Base-by-base conservation (phyloP, 345 rosid genomes). In the Clausena lansium region DNA sequence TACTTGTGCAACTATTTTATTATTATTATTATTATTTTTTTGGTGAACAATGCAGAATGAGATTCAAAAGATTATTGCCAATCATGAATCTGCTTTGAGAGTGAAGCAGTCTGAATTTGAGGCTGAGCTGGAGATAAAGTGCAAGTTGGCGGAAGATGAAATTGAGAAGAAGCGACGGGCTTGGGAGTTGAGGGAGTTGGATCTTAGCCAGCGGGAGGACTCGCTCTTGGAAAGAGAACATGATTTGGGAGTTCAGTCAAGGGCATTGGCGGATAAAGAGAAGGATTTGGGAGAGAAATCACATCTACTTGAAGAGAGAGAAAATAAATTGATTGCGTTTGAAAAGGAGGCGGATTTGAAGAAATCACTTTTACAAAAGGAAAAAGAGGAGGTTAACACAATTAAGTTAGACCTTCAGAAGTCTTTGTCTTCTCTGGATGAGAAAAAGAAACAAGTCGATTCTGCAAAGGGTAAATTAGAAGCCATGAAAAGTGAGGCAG, bases 111-210 rank as follows among this genome's bases (percentile, higher is more conserved):
- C 90, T 7, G 95, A 90, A 79, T 83, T 92, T 80, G 98, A 94
- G 76, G 90, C 93, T 77, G 95, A 91, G 86, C 68, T 96, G 80
- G 94, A 90, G 85, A 64, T 68, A 67, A 91, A 85, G 80, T 84
- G 79, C 22, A 92, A 91, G 83, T 36, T 81, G 81, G 92, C 85
- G 81, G 99, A 94, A 76, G 93, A 90, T 83, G 99, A 94, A 81
- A 83, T 94, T 61, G 99, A 92, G 82, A 83, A 83, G 38, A 96
- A 89, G 87, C 91, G 93, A 85, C 91, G 99, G 33, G 95, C 92
- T 58, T 94, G 93, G 92, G 98, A 96, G 80, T 85, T 96, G 82
- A 91, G 85, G 80, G 98, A 94, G 84, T 77, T 96, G 84, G 99
- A 96, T 82, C 82, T 96, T 70, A 78, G 68, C 70, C 89, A 90